Evolutionary conservation across 1,139 yeast species (phyloP), one percentile per base, ranked within the genome.

Genomic region (Yamadazyma mexicana): DNA sequence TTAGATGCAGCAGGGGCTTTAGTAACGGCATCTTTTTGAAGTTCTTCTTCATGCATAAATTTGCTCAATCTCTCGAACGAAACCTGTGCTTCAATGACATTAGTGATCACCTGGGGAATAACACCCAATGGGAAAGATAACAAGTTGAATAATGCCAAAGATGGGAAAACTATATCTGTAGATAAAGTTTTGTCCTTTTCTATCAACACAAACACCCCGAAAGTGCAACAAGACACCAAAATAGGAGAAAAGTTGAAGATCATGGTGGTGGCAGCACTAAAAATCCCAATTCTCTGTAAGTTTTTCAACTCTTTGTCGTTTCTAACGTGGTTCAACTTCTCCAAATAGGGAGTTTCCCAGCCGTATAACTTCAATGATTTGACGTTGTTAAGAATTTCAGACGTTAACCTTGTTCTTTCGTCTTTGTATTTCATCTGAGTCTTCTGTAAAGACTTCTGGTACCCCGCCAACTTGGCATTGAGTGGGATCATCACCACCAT

Each of bases 211-310:
- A 56, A 65, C 1, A 61, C 45, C 2, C 59, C 51, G 46, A 64
- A 67, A n/a, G 56, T 48, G 16, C 64, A 54, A 43, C 64, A 52
- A 8, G 70, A 61, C n/a, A 68, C 52, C 24, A 57, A 50, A 40
- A 64, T 62, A 3, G 74, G 74, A 31, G 67, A 59, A 32, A 64
- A 59, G 17, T 59, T 54, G 72, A 73, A 66, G 29, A 67, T 49
- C 40, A 65, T 65, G 22, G 52, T 51, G 9, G 66, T 53, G 18
- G 58, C 54, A 1, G 73, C 61, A 40, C 44, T 58, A 31, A 51
- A 59, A n/a, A 65, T 51, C 17, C 71, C 73, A 35, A 63, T 56
- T 35, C 49, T 55, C 37, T 52, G 58, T 32, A 56, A 51, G 30
- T 57, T 57, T 14, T 37, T 42, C 43, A 68, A 58, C 44, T 69